Percentiles rank a stretch among this genome's conserved stretches.
These are phyloP conservation scores for Coemansia sp. DNA, from an alignment of 192 early-diverging fungal genomes.

Conservation along the genomic window DNA sequence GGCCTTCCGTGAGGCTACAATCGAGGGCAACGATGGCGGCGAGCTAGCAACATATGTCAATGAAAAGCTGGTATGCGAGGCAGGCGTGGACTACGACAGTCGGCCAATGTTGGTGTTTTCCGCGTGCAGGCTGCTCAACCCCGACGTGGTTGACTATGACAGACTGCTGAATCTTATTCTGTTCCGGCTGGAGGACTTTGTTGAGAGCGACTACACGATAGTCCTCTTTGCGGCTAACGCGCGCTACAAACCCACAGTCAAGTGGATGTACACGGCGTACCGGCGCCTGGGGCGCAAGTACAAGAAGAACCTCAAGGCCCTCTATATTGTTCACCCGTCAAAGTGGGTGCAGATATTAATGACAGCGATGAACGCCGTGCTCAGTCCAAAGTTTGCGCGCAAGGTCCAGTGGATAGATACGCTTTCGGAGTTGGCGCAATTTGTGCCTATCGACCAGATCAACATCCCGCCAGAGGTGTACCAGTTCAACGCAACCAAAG, in stretches of 20 bases:
- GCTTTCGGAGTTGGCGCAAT: conserved; percentile 67
- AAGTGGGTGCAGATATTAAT: conserved; percentile 82
- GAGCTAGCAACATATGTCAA: conserved; percentile 58
- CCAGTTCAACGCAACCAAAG: conserved; percentile 56
- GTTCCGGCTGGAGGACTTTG: conserved; percentile 75
- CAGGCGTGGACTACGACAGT: conserved; percentile 83
- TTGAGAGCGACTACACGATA: conserved; percentile 89
- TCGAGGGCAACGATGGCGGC: conserved; percentile 58
- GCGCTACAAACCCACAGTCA: conserved; percentile 77
- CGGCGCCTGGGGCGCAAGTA: conserved; percentile 79
- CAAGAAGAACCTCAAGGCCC: conserved; percentile 93
- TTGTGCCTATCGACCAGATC: conserved; percentile 75
- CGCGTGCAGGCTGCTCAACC: conserved; percentile 87
- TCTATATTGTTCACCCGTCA: conserved; percentile 93
- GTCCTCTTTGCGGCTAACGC: conserved; percentile 85
- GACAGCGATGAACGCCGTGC: conserved; percentile 82
- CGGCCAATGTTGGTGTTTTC: conserved; percentile 82
- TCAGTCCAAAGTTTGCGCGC: conserved; percentile 90
- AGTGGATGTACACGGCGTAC: conserved; percentile 89
- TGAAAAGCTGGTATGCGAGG: conserved; percentile 56
- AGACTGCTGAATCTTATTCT: conserved; percentile 70
- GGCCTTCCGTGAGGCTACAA: conserved; percentile 57
- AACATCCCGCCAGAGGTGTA: conserved; percentile 70
- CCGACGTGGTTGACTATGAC: conserved; percentile 82
- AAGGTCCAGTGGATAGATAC: conserved; percentile 84